phyloP scores from a whole-genome alignment of 345 rosid genomes.

The Gossypium anomalum region DNA sequence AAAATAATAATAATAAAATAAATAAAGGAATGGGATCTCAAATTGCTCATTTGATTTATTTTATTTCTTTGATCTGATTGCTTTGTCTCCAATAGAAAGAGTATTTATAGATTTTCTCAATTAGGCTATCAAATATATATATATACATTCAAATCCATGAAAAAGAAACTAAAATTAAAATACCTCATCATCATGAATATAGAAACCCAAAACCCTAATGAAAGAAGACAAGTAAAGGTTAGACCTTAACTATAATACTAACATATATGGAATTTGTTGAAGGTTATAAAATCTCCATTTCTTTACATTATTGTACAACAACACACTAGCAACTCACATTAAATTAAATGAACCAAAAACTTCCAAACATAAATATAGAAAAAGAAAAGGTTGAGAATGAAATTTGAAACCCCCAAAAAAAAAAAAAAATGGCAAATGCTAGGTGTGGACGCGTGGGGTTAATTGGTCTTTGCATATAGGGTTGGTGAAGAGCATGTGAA shows the following conservation, averaged over 20 bases:
- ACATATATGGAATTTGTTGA: not conserved
- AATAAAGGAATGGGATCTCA: too few relatives aligned
- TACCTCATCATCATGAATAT: not conserved
- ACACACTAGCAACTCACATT: not conserved
- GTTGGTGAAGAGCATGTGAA: conserved; percentile 7
- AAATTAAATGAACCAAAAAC: not conserved
- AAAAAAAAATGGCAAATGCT: not conserved
- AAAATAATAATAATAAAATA: too few relatives aligned
- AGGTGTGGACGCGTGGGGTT: conserved; percentile 12
- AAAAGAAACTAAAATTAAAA: not conserved
- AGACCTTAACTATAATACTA: not conserved
- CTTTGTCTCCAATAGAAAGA: not conserved
- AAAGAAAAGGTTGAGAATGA: not conserved
- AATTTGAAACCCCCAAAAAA: not conserved
- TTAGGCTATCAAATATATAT: not conserved
- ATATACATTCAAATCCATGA: too few relatives aligned
- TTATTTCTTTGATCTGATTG: not conserved
- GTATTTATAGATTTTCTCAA: conserved; percentile 1
- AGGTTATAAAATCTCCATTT: not conserved
- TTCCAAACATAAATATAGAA: not conserved
- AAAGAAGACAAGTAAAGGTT: too few relatives aligned
- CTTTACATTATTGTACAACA: not conserved
- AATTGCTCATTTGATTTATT: not conserved
- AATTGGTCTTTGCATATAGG: not conserved
- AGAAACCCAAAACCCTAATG: not conserved